Evolutionary conservation across 2,329 filamentous ascomycete species (phyloP).

Genomic region (Aciculosporium take): DNA sequence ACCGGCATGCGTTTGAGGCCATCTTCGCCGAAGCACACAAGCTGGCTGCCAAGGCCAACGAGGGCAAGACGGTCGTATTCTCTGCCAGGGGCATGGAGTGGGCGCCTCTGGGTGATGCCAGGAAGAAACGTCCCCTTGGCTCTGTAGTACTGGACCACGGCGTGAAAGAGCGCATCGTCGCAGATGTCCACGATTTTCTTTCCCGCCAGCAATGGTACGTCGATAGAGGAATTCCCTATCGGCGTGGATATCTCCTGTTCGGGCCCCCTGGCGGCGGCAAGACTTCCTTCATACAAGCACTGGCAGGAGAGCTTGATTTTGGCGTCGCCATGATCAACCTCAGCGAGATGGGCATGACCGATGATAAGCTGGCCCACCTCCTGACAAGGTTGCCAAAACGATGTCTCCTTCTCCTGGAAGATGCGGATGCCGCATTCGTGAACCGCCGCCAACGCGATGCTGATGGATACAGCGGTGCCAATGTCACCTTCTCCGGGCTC

Average conservation of each 20-base stretch:
- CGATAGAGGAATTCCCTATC: slow-evolving; percentile 87
- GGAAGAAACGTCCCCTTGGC: slow-evolving; percentile 71
- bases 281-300: slow-evolving; percentile 88
- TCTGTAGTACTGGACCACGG: slow-evolving; percentile 80
- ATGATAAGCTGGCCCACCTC: slow-evolving; percentile 75
- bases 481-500: slow-evolving; percentile 86
- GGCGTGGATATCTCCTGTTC: slow-evolving; percentile 76
- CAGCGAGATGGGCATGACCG: slow-evolving; percentile 77
- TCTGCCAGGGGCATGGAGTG: slow-evolving; percentile 74
- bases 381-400: slow-evolving; percentile 72
- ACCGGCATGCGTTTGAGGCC: slow-evolving; percentile 78
- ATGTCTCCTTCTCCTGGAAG: slow-evolving; percentile 73
- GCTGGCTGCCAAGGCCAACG: slow-evolving; percentile 62
- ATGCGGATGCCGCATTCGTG: slow-evolving; percentile 80
- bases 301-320: slow-evolving; percentile 86
- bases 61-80: slow-evolving; percentile 89
- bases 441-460: slow-evolving; percentile 63
- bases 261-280: slow-evolving; percentile 86
- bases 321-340: slow-evolving; percentile 87
- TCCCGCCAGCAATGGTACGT: slow-evolving; percentile 73
- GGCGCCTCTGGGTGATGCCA: slow-evolving; percentile 69
- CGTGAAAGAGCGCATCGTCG: slow-evolving; percentile 66
- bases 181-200: slow-evolving; percentile 73
- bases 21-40: slow-evolving; percentile 78
- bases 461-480: slow-evolving; percentile 76